Evolutionary conservation across 2,329 filamentous ascomycete genomes (phyloP).

Genomic region (Neofusicoccum parvum): DNA sequence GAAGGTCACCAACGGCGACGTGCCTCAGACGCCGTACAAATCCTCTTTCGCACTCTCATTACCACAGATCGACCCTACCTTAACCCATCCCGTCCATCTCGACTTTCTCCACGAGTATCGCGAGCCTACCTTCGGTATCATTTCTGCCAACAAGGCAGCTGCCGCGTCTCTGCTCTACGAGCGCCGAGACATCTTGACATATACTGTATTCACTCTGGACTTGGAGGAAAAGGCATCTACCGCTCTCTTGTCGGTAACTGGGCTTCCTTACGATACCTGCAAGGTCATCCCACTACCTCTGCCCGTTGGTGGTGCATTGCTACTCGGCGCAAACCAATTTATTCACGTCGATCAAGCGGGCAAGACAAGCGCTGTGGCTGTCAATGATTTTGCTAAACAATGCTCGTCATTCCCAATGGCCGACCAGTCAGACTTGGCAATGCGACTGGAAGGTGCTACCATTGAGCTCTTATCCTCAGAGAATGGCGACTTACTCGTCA

Average conservation of each 20-base stretch:
- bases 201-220: slow-evolving; percentile 94
- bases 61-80: slow-evolving; percentile 80
- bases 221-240: slow-evolving; percentile 92
- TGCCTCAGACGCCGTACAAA: slow-evolving; percentile 69
- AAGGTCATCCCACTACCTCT: slow-evolving; percentile 79
- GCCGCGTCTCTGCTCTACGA: slow-evolving; percentile 74
- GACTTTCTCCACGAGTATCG: slow-evolving; percentile 95
- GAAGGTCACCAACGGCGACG: slow-evolving; percentile 34
- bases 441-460: slow-evolving; percentile 79
- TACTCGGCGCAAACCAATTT: slow-evolving; percentile 86
- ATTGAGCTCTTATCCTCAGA: slow-evolving; percentile 77
- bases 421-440: slow-evolving; percentile 79
- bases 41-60: slow-evolving; percentile 92
- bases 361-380: slow-evolving; percentile 86
- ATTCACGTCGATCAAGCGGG: slow-evolving; percentile 96
- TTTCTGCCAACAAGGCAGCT: slow-evolving; percentile 74
- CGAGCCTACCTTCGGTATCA: slow-evolving; percentile 93
- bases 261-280: slow-evolving; percentile 84
- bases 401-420: slow-evolving; percentile 80
- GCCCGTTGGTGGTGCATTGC: slow-evolving; percentile 83
- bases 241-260: slow-evolving; percentile 81
- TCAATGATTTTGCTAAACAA: slow-evolving; percentile 86
- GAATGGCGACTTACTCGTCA: slow-evolving; percentile 80
- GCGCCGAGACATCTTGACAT: slow-evolving; percentile 81
- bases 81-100: slow-evolving; percentile 88